Evolutionary conservation across 148 eudicot genomes (phyloP).

Genomic region (Camellia granthamiana): DNA sequence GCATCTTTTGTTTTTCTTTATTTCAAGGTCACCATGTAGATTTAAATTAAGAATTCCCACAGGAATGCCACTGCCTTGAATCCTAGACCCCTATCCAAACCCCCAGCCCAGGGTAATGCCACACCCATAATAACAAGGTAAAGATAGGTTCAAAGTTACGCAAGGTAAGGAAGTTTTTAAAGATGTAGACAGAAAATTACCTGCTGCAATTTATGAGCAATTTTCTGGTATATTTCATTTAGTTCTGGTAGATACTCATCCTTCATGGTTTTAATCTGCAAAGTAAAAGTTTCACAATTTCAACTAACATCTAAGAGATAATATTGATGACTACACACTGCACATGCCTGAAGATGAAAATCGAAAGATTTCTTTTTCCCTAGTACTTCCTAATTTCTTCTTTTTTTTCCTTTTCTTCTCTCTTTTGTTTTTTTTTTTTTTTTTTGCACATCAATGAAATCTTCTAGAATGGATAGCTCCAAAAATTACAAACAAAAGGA

Average conservation of each 20-base stretch:
- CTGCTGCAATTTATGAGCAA: constrained; percentile 68
- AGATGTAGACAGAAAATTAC: constrained; percentile 28
- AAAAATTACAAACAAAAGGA: neutral
- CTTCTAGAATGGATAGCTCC: neutral
- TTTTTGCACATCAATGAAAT: neutral
- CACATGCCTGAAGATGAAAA: neutral
- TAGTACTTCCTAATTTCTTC: too few species aligned
- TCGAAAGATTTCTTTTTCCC: neutral
- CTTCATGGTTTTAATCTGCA: constrained; percentile 81
- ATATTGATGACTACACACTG: neutral
- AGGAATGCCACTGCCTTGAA: neutral
- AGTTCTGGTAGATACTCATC: constrained; percentile 62
- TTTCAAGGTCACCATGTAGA: neutral
- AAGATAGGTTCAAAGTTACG: too few species aligned
- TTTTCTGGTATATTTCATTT: constrained; percentile 69
- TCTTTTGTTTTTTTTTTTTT: neutral
- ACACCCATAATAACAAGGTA: neutral
- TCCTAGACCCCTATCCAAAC: neutral
- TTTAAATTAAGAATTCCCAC: neutral
- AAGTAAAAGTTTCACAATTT: constrained; percentile 15
- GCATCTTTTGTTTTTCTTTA: neutral
- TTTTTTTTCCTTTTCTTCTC: too few species aligned
- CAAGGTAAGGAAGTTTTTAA: neutral
- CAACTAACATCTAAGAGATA: neutral
- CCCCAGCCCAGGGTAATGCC: neutral